These are phyloP conservation scores for Trichosporon inkin DNA, from an alignment of 1,284 basidiomycete species.

Conservation along the genomic window DNA sequence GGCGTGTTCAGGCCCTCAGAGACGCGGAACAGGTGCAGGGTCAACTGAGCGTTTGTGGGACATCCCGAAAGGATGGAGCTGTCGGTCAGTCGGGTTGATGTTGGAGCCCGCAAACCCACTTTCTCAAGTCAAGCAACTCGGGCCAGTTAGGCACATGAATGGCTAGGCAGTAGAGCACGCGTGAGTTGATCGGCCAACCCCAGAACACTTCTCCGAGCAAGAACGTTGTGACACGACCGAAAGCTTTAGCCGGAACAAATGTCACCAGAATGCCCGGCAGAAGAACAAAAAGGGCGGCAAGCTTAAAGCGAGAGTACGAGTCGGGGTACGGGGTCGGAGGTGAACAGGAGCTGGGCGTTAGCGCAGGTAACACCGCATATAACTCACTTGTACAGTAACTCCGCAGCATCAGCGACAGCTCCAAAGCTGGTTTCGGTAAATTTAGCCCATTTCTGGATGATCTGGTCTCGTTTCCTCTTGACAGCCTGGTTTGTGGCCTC, in stretches of 20 bases:
- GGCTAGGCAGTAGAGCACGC: constrained; percentile 30
- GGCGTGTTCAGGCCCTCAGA: constrained; percentile 50
- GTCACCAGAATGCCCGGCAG: constrained; percentile 49
- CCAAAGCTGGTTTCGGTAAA: constrained; percentile 47
- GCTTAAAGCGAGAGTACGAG: constrained; percentile 47
- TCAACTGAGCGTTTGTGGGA: constrained; percentile 59
- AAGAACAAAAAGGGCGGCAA: constrained; percentile 45
- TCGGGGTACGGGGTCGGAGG: constrained; percentile 50
- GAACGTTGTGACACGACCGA: constrained; percentile 53
- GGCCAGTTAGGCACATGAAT: constrained; percentile 55
- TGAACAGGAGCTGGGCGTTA: constrained; percentile 30
- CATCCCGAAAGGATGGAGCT: constrained; percentile 56
- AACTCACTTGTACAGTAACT: constrained; percentile 45
- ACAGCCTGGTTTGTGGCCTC: constrained; percentile 22
- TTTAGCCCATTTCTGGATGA: constrained; percentile 49
- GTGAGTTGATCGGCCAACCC: constrained; percentile 53
- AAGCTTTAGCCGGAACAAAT: constrained; percentile 52
- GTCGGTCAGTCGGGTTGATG: neutral
- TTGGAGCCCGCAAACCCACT: neutral
- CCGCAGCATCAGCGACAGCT: constrained; percentile 47
- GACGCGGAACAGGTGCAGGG: constrained; percentile 56
- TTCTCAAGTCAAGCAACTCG: constrained; percentile 29
- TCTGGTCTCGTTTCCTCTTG: constrained; percentile 50
- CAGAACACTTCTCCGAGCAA: constrained; percentile 56
- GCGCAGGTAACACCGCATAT: neutral